Evolutionary conservation across 805 yeast species (phyloP).

Genomic region (Metschnikowia gruessii): DNA sequence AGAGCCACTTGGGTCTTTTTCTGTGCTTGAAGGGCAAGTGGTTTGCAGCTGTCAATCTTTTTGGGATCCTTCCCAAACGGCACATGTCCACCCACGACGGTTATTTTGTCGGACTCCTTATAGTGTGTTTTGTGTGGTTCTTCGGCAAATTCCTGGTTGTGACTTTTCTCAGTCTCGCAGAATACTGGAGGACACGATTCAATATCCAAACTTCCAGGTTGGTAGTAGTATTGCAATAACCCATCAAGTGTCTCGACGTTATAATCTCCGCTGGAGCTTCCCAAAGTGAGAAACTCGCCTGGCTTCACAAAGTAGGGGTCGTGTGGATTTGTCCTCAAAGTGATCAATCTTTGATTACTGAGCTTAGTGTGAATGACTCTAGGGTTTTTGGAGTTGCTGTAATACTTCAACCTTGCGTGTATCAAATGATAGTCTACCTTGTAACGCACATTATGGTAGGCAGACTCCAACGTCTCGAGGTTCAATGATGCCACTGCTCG

Average conservation of each 20-base stretch:
- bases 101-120: background rate
- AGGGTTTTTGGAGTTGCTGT: slow-evolving; percentile 37
- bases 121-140: background rate
- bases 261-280: slow-evolving; percentile 5
- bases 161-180: background rate
- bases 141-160: background rate
- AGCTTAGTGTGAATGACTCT: slow-evolving; percentile 37
- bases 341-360: slow-evolving; percentile 31
- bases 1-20: background rate
- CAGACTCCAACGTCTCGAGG: slow-evolving; percentile 11
- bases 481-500: slow-evolving; percentile 15
- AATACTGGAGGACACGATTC: slow-evolving; percentile 10
- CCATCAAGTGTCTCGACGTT: slow-evolving; percentile 14
- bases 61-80: background rate
- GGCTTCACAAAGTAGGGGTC: slow-evolving; percentile 30
- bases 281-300: slow-evolving; percentile 33
- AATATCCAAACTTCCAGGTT: slow-evolving; percentile 7
- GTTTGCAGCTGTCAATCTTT: background rate
- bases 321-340: slow-evolving; percentile 38
- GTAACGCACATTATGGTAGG: slow-evolving; percentile 29
- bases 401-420: slow-evolving; percentile 37
- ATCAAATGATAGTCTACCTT: slow-evolving; percentile 32
- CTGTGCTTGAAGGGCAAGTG: background rate
- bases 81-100: background rate
- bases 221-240: slow-evolving; percentile 13